Percentiles rank a stretch among this genome's conserved stretches.
These are phyloP conservation scores for Candida koratica DNA, from an alignment of 805 yeast genomes.

Conservation along the genomic window DNA sequence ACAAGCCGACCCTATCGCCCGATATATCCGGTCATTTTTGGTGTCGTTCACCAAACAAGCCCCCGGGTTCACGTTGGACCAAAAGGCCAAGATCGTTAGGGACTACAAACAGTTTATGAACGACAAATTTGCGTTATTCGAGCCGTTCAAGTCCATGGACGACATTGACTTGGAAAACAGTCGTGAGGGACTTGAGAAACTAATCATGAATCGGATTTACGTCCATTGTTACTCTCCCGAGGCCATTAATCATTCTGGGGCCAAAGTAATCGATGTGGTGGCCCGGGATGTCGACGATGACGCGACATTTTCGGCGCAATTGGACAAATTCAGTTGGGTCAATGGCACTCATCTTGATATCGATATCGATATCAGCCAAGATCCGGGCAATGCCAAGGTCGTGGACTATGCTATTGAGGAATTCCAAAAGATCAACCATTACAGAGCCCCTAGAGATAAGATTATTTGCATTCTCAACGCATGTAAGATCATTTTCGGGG, in stretches of 20 bases:
- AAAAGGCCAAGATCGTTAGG: constrained; percentile 68
- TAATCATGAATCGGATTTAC: constrained; percentile 84
- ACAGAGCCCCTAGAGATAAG: constrained; percentile 92
- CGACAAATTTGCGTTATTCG: constrained; percentile 54
- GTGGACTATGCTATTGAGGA: constrained; percentile 65
- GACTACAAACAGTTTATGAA: constrained; percentile 77
- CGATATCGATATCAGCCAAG: constrained; percentile 24
- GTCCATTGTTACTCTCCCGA: constrained; percentile 76
- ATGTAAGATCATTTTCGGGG: constrained; percentile 88
- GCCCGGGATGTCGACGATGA: constrained; percentile 64
- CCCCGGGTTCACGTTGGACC: constrained; percentile 60
- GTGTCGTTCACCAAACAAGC: constrained; percentile 65
- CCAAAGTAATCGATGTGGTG: constrained; percentile 37
- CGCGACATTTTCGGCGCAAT: constrained; percentile 43
- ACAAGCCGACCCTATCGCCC: constrained; percentile 82
- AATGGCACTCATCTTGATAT: constrained; percentile 76
- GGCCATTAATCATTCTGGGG: constrained; percentile 29
- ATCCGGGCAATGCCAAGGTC: constrained; percentile 35
- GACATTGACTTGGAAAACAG: constrained; percentile 64
- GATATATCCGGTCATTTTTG: constrained; percentile 80
- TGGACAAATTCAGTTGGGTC: constrained; percentile 67
- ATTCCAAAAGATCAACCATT: constrained; percentile 70
- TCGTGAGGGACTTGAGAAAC: constrained; percentile 86
- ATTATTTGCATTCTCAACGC: constrained; percentile 86
- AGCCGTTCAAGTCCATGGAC: constrained; percentile 69